Percentiles rank a stretch among this genome's conserved stretches.
phyloP scores from a whole-genome alignment of 2,329 filamentous ascomycete genomes.

The Gnomoniopsis smithogilvyi region DNA sequence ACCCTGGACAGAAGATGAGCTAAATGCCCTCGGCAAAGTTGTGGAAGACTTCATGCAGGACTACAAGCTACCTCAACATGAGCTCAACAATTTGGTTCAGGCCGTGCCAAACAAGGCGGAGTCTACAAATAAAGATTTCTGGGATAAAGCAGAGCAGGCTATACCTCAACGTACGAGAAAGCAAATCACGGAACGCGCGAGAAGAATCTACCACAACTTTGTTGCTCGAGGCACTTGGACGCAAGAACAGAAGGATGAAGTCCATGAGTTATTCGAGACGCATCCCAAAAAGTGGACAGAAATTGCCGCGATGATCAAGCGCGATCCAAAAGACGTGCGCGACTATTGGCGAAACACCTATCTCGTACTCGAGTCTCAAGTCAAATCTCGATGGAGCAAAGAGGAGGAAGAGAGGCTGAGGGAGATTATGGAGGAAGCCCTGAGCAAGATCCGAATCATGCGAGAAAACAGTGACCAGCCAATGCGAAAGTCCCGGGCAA shows the following conservation, averaged over 20 bases:
- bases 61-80: slow-evolving; percentile 37
- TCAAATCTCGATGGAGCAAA: slow-evolving; percentile 55
- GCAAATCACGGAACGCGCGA: slow-evolving; percentile 53
- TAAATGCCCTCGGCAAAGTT: slow-evolving; percentile 35
- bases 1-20: slow-evolving; percentile 41
- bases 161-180: slow-evolving; percentile 49
- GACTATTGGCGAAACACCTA: slow-evolving; percentile 70
- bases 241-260: slow-evolving; percentile 52
- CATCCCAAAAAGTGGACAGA: slow-evolving; percentile 57
- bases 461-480: slow-evolving; percentile 27
- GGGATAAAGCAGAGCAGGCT: slow-evolving; percentile 43
- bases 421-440: slow-evolving; percentile 48
- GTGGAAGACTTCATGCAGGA: slow-evolving; percentile 44
- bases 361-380: slow-evolving; percentile 51
- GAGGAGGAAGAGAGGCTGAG: slow-evolving; percentile 56
- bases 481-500: slow-evolving; percentile 18
- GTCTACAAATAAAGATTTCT: slow-evolving; percentile 41
- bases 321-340: slow-evolving; percentile 62
- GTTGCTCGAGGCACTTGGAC: slow-evolving; percentile 59
- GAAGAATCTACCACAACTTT: slow-evolving; percentile 65
- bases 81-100: slow-evolving; percentile 39
- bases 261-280: slow-evolving; percentile 43
- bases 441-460: slow-evolving; percentile 43
- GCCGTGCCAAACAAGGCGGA: slow-evolving; percentile 18
- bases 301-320: slow-evolving; percentile 61